Evolutionary conservation across 257 asterid species (phyloP).

Genomic region (Solanum pinnatisectum): DNA sequence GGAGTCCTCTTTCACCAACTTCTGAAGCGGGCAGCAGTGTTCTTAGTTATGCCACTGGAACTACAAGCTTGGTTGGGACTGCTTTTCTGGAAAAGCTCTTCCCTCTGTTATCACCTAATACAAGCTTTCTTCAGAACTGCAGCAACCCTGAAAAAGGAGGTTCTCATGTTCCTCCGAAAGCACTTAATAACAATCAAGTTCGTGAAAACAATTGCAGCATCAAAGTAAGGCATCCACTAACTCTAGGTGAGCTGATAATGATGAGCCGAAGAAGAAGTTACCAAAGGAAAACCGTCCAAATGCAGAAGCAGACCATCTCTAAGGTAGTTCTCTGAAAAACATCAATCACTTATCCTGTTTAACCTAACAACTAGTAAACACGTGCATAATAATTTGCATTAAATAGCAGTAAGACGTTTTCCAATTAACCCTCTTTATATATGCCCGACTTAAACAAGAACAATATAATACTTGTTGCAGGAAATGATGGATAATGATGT

Average conservation of each 20-base stretch:
- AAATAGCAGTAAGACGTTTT: not conserved
- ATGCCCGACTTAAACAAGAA: not conserved
- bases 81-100: constrained; percentile 85
- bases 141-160: constrained; percentile 13
- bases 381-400: not conserved
- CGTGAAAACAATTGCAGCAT: constrained; percentile 25
- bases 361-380: not conserved
- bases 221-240: constrained; percentile 40
- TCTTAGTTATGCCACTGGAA: constrained; percentile 49
- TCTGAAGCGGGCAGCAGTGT: constrained; percentile 39
- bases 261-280: constrained; percentile 88
- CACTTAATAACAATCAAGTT: constrained; percentile 9
- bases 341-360: not conserved
- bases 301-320: constrained; percentile 33
- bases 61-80: constrained; percentile 44
- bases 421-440: not conserved
- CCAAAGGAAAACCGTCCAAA: constrained; percentile 38
- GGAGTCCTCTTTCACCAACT: constrained; percentile 42
- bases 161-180: constrained; percentile 10
- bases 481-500: constrained; percentile 36
- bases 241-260: constrained; percentile 85
- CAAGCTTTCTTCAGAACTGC: constrained; percentile 17
- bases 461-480: constrained; percentile 25
- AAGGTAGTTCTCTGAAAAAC: constrained; percentile 29
- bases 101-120: constrained; percentile 44